Conservation (phyloP, 352 stramenopile species). For the Aphanomyces cochlioides region DNA sequence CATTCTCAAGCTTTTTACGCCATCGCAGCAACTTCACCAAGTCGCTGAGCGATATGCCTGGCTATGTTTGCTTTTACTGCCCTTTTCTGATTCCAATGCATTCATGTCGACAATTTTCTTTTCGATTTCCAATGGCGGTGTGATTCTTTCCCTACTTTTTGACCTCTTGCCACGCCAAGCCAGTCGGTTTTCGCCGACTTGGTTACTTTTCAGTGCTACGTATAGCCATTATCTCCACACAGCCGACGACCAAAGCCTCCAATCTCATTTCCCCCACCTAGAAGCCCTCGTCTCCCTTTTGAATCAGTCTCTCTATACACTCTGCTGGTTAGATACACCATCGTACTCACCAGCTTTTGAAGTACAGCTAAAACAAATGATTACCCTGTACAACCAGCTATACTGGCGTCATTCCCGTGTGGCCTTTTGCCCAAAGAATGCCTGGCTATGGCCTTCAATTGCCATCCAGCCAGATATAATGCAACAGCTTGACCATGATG, state of each 20-base stretch:
- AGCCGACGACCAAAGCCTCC: not conserved
- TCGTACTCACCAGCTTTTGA: conserved; percentile 3
- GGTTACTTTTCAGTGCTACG: conserved; percentile 15
- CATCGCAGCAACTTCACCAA: not conserved
- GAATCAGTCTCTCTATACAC: conserved; percentile 18
- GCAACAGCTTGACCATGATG: conserved; percentile 59
- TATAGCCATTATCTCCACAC: conserved; percentile 23
- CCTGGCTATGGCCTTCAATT: conserved; percentile 74
- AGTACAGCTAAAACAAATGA: conserved; percentile 40
- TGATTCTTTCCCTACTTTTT: not conserved
- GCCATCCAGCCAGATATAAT: conserved; percentile 59
- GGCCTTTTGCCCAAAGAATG: conserved; percentile 40
- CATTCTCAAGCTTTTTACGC: not conserved
- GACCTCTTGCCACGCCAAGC: not conserved
- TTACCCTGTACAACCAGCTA: conserved; percentile 79
- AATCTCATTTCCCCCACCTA: not conserved
- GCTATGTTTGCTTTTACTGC: conserved; percentile 8
- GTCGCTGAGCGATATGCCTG: conserved; percentile 18
- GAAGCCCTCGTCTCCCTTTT: not conserved
- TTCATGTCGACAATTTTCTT: conserved; percentile 15
- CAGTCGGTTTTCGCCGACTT: not conserved
- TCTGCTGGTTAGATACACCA: conserved; percentile 15
- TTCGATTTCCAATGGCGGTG: not conserved
- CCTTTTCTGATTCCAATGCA: not conserved
- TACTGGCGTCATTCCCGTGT: conserved; percentile 64